Conservation (phyloP, 306 rosid species). For the Argentina anserina region DNA sequence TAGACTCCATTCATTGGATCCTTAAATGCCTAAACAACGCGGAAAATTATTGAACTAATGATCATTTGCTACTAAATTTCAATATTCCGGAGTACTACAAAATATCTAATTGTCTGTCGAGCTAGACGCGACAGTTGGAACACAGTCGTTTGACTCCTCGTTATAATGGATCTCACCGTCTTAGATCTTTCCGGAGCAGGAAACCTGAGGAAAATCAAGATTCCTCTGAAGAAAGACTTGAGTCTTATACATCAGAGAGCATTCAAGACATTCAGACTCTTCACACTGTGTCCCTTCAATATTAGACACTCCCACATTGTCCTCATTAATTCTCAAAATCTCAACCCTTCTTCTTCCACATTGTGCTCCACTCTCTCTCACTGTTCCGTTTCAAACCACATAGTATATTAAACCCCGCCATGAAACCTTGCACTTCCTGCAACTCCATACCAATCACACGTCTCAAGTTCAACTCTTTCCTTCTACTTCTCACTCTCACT, state of each 20-base stretch:
- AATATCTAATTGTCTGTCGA: too few species aligned
- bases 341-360: neutral
- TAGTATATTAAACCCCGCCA: slow-evolving; percentile 15
- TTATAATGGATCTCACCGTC: neutral
- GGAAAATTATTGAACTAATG: neutral
- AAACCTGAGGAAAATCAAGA: slow-evolving; percentile 9
- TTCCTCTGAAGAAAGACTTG: neutral
- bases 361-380: neutral
- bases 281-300: neutral
- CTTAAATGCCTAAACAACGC: neutral
- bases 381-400: neutral
- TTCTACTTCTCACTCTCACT: slow-evolving; percentile 23
- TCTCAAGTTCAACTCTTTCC: slow-evolving; percentile 22
- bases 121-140: neutral
- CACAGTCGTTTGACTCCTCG: neutral
- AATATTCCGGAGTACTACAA: neutral
- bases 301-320: slow-evolving; percentile 10
- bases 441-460: slow-evolving; percentile 18
- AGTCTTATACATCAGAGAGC: neutral
- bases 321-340: slow-evolving; percentile 1
- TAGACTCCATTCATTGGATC: neutral
- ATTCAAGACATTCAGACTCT: neutral
- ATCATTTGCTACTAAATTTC: neutral
- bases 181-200: neutral
- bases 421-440: slow-evolving; percentile 28